Percentiles rank a stretch among this genome's conserved stretches.
Evolutionary conservation across 2,329 filamentous ascomycete genomes (phyloP).

Genomic region (Aspergillus aculeatinus): DNA sequence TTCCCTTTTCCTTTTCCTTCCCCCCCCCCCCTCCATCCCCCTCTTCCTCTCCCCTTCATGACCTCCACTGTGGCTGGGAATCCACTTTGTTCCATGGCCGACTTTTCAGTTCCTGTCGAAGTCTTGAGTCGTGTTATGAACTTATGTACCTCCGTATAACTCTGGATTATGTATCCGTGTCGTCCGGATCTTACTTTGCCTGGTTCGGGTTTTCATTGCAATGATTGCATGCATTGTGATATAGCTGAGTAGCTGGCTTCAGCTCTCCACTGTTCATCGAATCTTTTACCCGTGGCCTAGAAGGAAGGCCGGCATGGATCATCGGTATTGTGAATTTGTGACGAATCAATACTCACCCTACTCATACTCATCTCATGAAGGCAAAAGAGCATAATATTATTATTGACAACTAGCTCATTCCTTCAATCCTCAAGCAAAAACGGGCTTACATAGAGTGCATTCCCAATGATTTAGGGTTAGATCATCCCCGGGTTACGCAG

Average conservation of each 20-base stretch:
- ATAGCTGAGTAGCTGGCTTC: background rate
- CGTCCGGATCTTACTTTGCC: no score
- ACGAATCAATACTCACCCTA: background rate
- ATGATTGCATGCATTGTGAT: background rate
- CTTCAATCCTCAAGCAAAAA: background rate
- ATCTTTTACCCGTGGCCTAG: background rate
- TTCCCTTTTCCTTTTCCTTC: background rate
- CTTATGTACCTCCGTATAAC: background rate
- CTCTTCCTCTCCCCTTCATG: background rate
- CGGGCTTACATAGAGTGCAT: background rate
- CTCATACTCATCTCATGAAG: background rate
- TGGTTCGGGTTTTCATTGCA: background rate
- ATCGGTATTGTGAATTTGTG: background rate
- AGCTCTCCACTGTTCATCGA: background rate
- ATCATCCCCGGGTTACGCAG: constrained; percentile 16
- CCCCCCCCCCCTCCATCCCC: background rate
- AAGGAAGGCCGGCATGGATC: no score
- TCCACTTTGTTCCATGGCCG: constrained; percentile 9
- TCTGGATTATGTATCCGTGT: background rate
- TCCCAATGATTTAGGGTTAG: constrained; percentile 13
- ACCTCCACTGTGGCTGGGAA: constrained; percentile 6
- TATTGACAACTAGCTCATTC: background rate
- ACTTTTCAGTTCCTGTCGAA: background rate
- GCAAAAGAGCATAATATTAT: background rate
- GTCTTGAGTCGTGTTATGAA: background rate